A percentile compares a stretch with the other conserved stretches of the same genome.
phyloP scores from a whole-genome alignment of 768 basidiomycete species.

The Pulveroboletus sp. region DNA sequence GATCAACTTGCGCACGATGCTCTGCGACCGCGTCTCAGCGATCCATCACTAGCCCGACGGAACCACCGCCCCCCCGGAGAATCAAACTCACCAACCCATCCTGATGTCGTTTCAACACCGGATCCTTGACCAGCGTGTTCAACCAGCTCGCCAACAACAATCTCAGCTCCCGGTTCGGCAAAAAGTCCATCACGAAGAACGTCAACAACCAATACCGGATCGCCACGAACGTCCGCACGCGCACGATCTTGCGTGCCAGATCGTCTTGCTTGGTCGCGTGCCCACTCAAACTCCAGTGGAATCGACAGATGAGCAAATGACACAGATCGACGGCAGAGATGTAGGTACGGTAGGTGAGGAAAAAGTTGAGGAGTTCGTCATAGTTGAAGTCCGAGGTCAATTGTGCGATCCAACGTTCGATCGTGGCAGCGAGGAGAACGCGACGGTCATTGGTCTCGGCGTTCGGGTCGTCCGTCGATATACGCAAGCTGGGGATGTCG shows the following conservation, averaged over 20 bases:
- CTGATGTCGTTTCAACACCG: conserved; percentile 57
- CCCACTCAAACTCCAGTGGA: conserved; percentile 75
- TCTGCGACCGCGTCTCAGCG: conserved; percentile 38
- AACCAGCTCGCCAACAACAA: conserved; percentile 73
- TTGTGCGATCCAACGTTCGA: conserved; percentile 92
- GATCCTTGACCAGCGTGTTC: conserved; percentile 71
- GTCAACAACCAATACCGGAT: conserved; percentile 88
- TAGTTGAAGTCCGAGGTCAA: conserved; percentile 83
- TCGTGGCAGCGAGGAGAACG: conserved; percentile 82
- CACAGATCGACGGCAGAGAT: conserved; percentile 75
- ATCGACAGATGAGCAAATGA: conserved; percentile 78
- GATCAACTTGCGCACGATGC: conserved; percentile 75
- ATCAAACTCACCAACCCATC: conserved; percentile 66
- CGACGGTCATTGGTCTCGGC: conserved; percentile 23
- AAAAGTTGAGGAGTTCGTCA: conserved; percentile 84
- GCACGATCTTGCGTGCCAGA: conserved; percentile 68
- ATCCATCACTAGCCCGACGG: background rate
- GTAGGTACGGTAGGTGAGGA: conserved; percentile 89
- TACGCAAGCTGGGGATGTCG: conserved; percentile 28
- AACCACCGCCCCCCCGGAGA: background rate
- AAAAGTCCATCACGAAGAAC: conserved; percentile 86
- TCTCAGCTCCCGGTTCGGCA: conserved; percentile 75
- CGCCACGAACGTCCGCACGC: conserved; percentile 86
- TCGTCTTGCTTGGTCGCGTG: conserved; percentile 50
- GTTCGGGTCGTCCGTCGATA: conserved; percentile 26